Evolutionary conservation across 2,329 filamentous ascomycete species (phyloP), one percentile per base, ranked within the genome.

Genomic region (Neurospora sp.): DNA sequence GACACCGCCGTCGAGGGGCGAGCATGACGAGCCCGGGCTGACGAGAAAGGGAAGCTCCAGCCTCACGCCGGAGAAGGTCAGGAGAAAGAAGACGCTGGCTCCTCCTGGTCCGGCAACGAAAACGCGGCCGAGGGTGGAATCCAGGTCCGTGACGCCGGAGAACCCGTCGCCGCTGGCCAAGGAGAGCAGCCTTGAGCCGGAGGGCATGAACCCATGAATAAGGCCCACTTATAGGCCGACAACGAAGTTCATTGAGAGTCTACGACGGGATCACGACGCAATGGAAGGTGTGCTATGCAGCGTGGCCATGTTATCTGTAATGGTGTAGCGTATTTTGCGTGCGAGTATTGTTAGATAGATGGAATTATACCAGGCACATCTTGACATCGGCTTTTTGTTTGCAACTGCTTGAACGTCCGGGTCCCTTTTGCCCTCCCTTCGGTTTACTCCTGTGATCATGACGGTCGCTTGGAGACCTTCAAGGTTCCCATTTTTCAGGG

Each of bases 141-240:
- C 83, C 4, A 78, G 86, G 67, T 87, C 85, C 4, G 81, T 85
- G 2, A 87, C 86, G 3, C 86, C 86, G 0, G 86, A 88, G 57
- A 81, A 81, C 19, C 80, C 85, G 4, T 87, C 86, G 3, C 86
- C 85, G 3, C 76, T 88, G 71, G 83, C 84, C 6, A 81, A 80
- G 68, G 85, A 85, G 73, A 84, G 81, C 71, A 74, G 71, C 33
- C 68, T 68, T n/a, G 73, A 66, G 3, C 52, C 72, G 12, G 71
- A 66, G 3, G 11, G 69, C 4, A 28, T 39, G 23, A 71, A 36
- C 28, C 67, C 72, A n/a, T 74, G 69, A 69, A 66, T 8, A 37
- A 38, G 23, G 23, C 23, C 6, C 6, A 11, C 23, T 33, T 33
- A 33, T 62, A 62, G 52, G 33, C 8, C 23, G 43, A 12, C 5